Base-by-base conservation (phyloP, 2,329 filamentous ascomycete genomes). In the Xylaria sp. region DNA sequence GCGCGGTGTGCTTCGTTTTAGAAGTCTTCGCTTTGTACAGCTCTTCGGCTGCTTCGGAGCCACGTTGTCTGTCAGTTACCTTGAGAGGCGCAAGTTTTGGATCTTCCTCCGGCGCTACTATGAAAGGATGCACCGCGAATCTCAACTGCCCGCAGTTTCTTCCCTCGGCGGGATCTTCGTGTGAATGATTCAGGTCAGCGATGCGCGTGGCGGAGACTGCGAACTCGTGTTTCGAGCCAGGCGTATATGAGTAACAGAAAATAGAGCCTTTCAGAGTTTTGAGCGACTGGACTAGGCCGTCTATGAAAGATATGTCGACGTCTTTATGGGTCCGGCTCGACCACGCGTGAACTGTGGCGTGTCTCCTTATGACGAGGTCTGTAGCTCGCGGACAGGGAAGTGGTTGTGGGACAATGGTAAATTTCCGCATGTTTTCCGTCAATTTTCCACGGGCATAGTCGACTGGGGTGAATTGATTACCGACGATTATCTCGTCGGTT, bases 181-280 rank as follows among this genome's bases (percentile, higher is more conserved):
- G 66, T 1, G 49, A 12, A 51, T 68, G 66, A 18, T 61, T 20
- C 3, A 65, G 28, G 3, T 57, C 13, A n/a, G 33, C 25, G 31
- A 56, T 25, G 3, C 66, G 66, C 7, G 20, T 3, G 13, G 36
- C 1, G 3, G 2, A 3, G 6, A 68, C 25, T 6, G 4, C 7
- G 18, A 63, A 18, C 7, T 18, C 3, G 28, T 13, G 31, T 7
- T 36, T 36, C 52, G 28, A 12, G 6, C 36, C 7, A 33, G 28
- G 7, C 15, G 20, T 12, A 9, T 36, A 55, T 8, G n/a, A 15
- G 52, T 55, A 36, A 33, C 23, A 23, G 28, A 48, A 31, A 2
- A 60, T 20, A 2, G 25, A 39, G 39, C 56, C 56, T 7, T 25
- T 23, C 4, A 20, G 6, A 1, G n/a, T 28, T 3, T 10, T 15